Evolutionary conservation across 139 green algal genomes (phyloP).

Genomic region (Tetradesmus lagerheimii): DNA sequence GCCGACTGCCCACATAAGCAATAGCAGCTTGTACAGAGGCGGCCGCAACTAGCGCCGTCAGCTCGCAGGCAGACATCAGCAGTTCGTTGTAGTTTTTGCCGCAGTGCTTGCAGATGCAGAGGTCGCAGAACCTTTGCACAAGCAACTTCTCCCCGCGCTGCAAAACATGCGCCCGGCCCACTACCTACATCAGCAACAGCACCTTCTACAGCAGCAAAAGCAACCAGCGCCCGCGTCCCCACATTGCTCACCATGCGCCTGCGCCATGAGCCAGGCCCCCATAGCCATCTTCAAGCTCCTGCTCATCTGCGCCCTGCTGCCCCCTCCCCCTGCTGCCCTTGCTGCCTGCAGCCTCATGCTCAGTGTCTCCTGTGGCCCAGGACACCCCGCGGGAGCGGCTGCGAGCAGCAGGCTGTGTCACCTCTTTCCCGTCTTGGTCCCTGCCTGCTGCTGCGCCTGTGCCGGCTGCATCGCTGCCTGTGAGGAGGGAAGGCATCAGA

Average conservation of each 20-base stretch:
- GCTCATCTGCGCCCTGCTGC: neutral
- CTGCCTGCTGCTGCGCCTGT: neutral
- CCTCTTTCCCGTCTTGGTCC: neutral
- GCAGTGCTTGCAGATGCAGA: too few relatives aligned
- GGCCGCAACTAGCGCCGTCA: too few relatives aligned
- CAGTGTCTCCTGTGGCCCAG: neutral
- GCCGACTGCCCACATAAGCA: too few relatives aligned
- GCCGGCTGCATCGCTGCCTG: neutral
- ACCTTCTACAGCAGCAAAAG: neutral
- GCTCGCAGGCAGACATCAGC: too few relatives aligned
- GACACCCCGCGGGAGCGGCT: constrained; percentile 18
- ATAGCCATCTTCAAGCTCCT: constrained; percentile 18
- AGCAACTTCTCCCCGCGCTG: too few relatives aligned
- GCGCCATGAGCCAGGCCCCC: neutral
- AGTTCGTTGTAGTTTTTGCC: too few relatives aligned
- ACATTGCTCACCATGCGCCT: neutral
- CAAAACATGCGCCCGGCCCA: too few relatives aligned
- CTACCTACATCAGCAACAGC: neutral
- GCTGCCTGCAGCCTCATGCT: neutral
- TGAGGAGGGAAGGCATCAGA: constrained; percentile 62
- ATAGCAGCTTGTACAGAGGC: too few relatives aligned
- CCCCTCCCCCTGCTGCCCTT: neutral
- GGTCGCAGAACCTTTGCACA: too few relatives aligned
- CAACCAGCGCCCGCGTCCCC: neutral
- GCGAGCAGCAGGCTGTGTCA: neutral